Conservation (phyloP, 176 grass and related monocot species). For the Rhynchospora tenuis region DNA sequence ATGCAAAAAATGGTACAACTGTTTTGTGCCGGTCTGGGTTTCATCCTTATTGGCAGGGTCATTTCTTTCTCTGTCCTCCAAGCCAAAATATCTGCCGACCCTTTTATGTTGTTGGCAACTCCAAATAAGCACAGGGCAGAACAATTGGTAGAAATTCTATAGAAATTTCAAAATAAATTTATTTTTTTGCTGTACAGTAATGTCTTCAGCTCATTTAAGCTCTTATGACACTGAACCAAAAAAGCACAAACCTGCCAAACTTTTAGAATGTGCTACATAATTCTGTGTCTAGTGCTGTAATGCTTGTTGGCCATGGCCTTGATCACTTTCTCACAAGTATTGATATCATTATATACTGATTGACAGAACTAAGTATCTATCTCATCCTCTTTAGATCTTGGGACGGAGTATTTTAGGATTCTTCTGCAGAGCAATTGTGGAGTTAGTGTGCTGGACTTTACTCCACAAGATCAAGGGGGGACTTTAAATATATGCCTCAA, state of each 20-base stretch:
- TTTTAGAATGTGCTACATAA: neutral
- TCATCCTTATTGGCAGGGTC: neutral
- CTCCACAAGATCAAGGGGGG: constrained; percentile 34
- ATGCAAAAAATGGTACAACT: neutral
- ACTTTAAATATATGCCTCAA: constrained; percentile 71
- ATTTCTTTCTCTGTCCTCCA: neutral
- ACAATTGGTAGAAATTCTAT: neutral
- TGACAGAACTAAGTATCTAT: neutral
- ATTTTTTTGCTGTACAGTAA: neutral
- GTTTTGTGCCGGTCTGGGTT: neutral
- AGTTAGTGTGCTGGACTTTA: constrained; percentile 78
- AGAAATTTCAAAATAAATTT: neutral
- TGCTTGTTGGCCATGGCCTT: neutral
- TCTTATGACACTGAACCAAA: neutral
- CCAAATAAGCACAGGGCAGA: neutral
- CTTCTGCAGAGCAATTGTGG: constrained; percentile 96
- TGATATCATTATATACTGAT: neutral
- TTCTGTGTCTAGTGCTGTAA: neutral
- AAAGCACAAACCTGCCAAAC: neutral
- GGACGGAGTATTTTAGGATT: constrained; percentile 60
- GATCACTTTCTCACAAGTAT: neutral
- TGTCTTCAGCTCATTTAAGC: neutral
- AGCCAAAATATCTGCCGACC: neutral
- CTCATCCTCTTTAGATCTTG: constrained; percentile 50
- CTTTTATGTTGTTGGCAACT: constrained; percentile 9